Conservation (phyloP, 331 rosid species). For the Phaseolus coccineus region DNA sequence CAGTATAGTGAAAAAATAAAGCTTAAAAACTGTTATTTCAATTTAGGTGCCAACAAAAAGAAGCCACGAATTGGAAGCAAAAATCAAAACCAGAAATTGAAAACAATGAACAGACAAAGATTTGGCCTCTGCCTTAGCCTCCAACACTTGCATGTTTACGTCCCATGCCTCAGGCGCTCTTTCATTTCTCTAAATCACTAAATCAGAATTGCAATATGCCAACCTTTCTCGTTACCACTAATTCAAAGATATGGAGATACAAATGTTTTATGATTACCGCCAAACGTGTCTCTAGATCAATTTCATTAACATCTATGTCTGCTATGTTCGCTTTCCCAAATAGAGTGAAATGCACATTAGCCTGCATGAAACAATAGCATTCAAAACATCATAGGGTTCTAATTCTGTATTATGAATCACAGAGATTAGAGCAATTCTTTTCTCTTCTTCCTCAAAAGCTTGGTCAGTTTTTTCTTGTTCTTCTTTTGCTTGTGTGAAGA, state of each 20-base stretch:
- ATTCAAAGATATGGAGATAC: background rate
- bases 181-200: too few species aligned
- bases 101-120: too few species aligned
- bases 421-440: conserved; percentile 41
- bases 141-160: too few species aligned
- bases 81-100: too few species aligned
- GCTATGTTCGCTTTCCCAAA: conserved; percentile 91
- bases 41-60: too few species aligned
- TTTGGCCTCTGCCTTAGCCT: too few species aligned
- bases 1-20: too few species aligned
- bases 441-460: conserved; percentile 76
- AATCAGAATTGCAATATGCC: too few species aligned
- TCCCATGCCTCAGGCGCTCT: too few species aligned
- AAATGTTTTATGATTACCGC: background rate
- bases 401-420: conserved; percentile 35
- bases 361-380: conserved; percentile 72
- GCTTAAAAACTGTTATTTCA: too few species aligned
- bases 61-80: too few species aligned
- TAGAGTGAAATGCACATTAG: conserved; percentile 72
- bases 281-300: conserved; percentile 55
- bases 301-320: conserved; percentile 68
- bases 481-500: conserved; percentile 76
- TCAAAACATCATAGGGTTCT: conserved; percentile 41
- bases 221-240: background rate
- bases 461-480: conserved; percentile 74